Conservation (phyloP, 1,284 basidiomycete species). For the Ganoderma boninense region DNA sequence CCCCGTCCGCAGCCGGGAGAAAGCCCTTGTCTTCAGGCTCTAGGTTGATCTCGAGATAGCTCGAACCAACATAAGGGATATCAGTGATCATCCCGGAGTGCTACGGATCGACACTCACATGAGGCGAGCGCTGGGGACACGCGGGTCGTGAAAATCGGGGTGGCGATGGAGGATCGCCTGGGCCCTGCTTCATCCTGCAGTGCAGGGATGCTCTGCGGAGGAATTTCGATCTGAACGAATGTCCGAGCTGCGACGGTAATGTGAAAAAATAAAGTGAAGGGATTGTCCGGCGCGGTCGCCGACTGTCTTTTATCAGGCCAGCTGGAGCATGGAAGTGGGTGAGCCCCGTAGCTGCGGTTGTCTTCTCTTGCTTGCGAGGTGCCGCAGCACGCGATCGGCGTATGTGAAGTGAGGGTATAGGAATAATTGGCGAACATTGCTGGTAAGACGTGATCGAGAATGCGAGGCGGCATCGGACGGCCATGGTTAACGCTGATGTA, state of each 20-base stretch:
- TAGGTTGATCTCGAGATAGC: constrained; percentile 65
- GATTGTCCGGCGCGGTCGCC: neutral
- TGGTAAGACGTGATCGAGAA: neutral
- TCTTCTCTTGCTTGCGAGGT: neutral
- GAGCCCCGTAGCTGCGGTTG: neutral
- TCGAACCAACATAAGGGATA: constrained; percentile 8
- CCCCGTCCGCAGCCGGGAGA: constrained; percentile 64
- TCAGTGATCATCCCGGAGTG: neutral
- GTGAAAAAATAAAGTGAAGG: neutral
- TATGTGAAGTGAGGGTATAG: neutral
- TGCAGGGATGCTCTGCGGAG: constrained; percentile 55
- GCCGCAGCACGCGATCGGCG: neutral
- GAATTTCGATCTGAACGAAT: constrained; percentile 44
- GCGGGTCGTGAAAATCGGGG: constrained; percentile 53
- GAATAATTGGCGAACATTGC: neutral
- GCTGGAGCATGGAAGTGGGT: neutral
- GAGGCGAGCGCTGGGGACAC: constrained; percentile 41
- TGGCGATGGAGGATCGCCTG: constrained; percentile 58
- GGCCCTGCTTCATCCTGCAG: constrained; percentile 62
- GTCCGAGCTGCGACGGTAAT: neutral
- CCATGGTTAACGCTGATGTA: neutral
- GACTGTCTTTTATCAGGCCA: neutral
- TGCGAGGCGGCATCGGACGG: neutral
- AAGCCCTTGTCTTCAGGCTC: constrained; percentile 53
- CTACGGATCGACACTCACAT: constrained; percentile 32